Evolutionary conservation across 805 yeast species (phyloP).

Genomic region (Kuraishia molischiana): DNA sequence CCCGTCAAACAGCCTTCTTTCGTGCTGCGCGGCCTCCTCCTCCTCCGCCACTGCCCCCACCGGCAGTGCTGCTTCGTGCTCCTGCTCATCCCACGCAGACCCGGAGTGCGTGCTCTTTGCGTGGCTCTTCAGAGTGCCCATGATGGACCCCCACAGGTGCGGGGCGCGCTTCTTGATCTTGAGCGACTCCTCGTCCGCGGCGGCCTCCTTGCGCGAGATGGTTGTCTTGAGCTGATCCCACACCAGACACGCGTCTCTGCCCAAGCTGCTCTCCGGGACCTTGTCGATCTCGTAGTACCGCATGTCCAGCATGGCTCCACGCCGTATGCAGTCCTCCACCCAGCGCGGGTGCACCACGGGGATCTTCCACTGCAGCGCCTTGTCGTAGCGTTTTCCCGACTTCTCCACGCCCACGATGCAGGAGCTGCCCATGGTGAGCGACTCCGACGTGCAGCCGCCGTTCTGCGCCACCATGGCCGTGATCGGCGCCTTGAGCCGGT

Average conservation of each 20-base stretch:
- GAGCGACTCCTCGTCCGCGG: conserved; percentile 4
- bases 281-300: conserved; percentile 26
- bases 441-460: conserved; percentile 43
- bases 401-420: conserved; percentile 40
- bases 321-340: conserved; percentile 32
- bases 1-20: conserved; percentile 26
- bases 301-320: conserved; percentile 32
- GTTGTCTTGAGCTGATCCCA: conserved; percentile 20
- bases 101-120: not conserved
- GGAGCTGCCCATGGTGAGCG: conserved; percentile 32
- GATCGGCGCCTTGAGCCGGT: conserved; percentile 15
- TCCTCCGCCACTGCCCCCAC: not conserved
- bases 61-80: not conserved
- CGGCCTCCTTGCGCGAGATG: not conserved
- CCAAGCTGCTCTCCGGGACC: conserved; percentile 12
- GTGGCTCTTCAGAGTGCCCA: conserved; percentile 5
- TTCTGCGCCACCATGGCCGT: conserved; percentile 23
- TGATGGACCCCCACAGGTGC: conserved; percentile 7
- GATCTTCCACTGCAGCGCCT: conserved; percentile 42
- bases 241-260: conserved; percentile 22
- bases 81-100: conserved; percentile 12
- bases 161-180: conserved; percentile 3
- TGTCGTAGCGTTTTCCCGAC: conserved; percentile 40
- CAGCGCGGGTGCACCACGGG: conserved; percentile 43
- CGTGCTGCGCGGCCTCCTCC: conserved; percentile 3